Conservation (phyloP, 176 grass and related monocot species). For the Eragrostis curvula region DNA sequence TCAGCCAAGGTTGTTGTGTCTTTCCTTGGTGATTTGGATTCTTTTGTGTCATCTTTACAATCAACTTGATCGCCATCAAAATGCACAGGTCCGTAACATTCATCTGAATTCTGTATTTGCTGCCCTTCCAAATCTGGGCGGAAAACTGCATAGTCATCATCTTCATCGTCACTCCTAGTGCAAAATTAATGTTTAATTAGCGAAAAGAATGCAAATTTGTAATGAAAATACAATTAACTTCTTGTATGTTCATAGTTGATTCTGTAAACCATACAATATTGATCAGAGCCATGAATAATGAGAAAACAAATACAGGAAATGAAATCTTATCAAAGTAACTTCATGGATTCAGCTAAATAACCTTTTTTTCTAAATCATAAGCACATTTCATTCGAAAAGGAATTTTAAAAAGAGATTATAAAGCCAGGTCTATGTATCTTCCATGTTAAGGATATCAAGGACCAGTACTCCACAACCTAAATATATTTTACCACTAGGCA, state of each 20-base stretch:
- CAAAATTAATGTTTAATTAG: slow-evolving; percentile 42
- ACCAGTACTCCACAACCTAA: neutral
- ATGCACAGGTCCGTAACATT: slow-evolving; percentile 64
- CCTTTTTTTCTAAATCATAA: slow-evolving; percentile 6
- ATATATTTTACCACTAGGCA: neutral
- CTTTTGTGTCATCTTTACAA: slow-evolving; percentile 49
- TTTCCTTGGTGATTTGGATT: slow-evolving; percentile 50
- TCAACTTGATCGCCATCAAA: slow-evolving; percentile 62
- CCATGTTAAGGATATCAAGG: neutral
- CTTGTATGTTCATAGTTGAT: slow-evolving; percentile 34
- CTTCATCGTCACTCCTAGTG: slow-evolving; percentile 90
- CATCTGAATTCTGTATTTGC: slow-evolving; percentile 54
- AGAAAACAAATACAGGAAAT: slow-evolving; percentile 20
- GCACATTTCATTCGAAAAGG: neutral
- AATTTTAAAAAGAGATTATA: neutral
- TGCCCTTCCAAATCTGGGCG: slow-evolving; percentile 60
- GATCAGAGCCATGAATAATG: neutral
- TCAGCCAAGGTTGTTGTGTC: slow-evolving; percentile 42
- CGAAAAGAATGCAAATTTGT: slow-evolving; percentile 16
- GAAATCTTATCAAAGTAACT: neutral
- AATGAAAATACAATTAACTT: slow-evolving; percentile 17
- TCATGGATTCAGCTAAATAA: slow-evolving; percentile 18
- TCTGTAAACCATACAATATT: too few relatives aligned
- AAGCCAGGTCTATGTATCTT: neutral
- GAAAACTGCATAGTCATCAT: slow-evolving; percentile 76